Base-by-base conservation (phyloP, 805 yeast genomes). In the Zygoascus tannicola region DNA sequence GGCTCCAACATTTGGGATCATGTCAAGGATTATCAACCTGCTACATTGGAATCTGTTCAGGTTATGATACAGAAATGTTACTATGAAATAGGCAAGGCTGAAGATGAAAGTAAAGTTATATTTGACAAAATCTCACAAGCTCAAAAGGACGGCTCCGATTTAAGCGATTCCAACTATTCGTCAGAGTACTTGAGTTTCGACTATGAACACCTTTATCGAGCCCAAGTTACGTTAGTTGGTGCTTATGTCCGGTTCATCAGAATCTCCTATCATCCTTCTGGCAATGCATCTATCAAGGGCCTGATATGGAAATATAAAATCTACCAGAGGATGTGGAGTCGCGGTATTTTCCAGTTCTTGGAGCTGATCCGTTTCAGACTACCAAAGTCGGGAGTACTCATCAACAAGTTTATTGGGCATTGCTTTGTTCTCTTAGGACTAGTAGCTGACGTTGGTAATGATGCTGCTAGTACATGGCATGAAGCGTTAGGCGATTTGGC, bases 401-500 rank as follows among this genome's bases (percentile, higher is more conserved):
- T 53, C 16, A 44, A 47, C 28, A 44, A 45, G 41, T 55, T 54
- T 35, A 45, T 51, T 10, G 40, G 41, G n/a, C 47, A 43, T 39
- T 52, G 56, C 34, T 51, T 54, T 35, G 39, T 44, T 19, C 33
- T 52, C 30, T 45, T 55, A 28, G 38, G 54, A 4, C 41, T 52
- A 51, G 41, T 55, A 19, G 51, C 49, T 7, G 58, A 55, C 36
- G 49, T 50, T 12, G 56, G 52, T 10, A 54, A 52, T 42, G 56
- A 54, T 26, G 44, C 55, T 7, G 46, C 54, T 2, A 50, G 50
- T 33, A 51, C 52, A 74, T 85, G 95, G 95, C 73, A 79, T 22
- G 95, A 85, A 60, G 81, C 86, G 56, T 63, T 85, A 41, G 95
- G 94, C 30, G 95, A 85, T 58, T 65, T 85, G 50, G 80, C 90